Evolutionary conservation across 345 rosid species (phyloP), one percentile per base, ranked within the genome.

Genomic region (Ceriops zippeliana): DNA sequence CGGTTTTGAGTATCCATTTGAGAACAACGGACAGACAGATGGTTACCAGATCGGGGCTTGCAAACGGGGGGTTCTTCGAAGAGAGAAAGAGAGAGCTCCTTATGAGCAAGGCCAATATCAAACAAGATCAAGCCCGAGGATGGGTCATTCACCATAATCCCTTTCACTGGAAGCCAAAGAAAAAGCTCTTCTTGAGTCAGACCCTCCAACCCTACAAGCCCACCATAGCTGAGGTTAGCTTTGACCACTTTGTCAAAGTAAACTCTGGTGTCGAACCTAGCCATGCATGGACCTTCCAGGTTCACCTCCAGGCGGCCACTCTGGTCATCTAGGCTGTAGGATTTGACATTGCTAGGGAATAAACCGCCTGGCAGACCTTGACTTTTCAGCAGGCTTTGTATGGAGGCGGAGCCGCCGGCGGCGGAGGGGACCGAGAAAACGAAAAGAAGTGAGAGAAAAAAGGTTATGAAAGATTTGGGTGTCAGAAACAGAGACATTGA

Each of bases 51-150:
- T 73, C 71, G 85, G 62, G 84, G 86, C 70, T 84, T 83, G 79
- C 98, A 92, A 71, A 81, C 79, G 52, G 96, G 96, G 68, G 98
- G 98, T 57, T 82, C 87, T 88, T 92, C 96, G 72, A 92, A 92
- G 52, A 92, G 86, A 79, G 96, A 87, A 51, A 86, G 80, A 70
- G 98, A 89, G 51, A 90, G 87, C 65, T 87, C 91, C 58, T 90
- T 90, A 75, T 78, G 84, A 84, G 97, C 97, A 70, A 90, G 83
- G 22, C 86, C 97, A 47, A 92, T 90, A 75, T 92, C 97, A 56
- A 92, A 80, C 64, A 87, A 76, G 61, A 92, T 90, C 73, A 92
- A 71, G 34, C 98, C 96, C 66, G 98, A 88, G 46, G 89, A 79
- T 24, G 96, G 87, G 78, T 90, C 93, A n/a, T 65, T 85, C 17